Conservation (phyloP, 495 filamentous ascomycete genomes). For the Trichoderma gamsii region DNA sequence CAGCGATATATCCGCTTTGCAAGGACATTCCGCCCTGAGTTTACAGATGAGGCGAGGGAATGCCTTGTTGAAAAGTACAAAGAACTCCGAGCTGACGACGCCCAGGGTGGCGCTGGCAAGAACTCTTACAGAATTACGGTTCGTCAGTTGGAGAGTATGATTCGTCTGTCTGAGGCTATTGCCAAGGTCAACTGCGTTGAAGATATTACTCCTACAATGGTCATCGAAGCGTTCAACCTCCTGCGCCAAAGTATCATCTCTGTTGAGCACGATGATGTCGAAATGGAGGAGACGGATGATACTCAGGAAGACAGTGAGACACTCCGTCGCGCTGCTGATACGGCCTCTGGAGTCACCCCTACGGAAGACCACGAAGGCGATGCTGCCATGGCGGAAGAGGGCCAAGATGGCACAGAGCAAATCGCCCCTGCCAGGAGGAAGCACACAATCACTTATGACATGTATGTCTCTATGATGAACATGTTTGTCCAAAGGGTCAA, state of each 20-base stretch:
- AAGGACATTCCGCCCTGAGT: conserved; percentile 87
- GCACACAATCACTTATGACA: conserved; percentile 92
- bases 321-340: conserved; percentile 35
- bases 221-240: conserved; percentile 84
- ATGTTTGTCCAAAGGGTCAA: conserved; percentile 68
- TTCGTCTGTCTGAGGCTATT: conserved; percentile 89
- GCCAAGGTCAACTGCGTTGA: conserved; percentile 96
- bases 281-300: conserved; percentile 77
- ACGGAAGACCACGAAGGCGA: conserved; percentile 59
- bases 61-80: conserved; percentile 92
- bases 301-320: conserved; percentile 30
- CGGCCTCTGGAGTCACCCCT: conserved; percentile 45
- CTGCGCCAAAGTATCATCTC: conserved; percentile 91
- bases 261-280: conserved; percentile 96
- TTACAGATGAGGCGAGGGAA: conserved; percentile 78
- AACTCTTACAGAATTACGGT: conserved; percentile 97
- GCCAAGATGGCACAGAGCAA: conserved; percentile 21
- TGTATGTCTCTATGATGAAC: conserved; percentile 87
- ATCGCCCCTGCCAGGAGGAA: conserved; percentile 48
- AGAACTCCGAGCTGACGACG: conserved; percentile 87
- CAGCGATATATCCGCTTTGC: conserved; percentile 98
- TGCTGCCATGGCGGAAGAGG: conserved; percentile 33
- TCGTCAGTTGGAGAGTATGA: conserved; percentile 89
- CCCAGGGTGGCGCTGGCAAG: conserved; percentile 85
- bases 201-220: conserved; percentile 77